phyloP scores from a whole-genome alignment of 352 stramenopile species.

The Albugo laibachii region DNA sequence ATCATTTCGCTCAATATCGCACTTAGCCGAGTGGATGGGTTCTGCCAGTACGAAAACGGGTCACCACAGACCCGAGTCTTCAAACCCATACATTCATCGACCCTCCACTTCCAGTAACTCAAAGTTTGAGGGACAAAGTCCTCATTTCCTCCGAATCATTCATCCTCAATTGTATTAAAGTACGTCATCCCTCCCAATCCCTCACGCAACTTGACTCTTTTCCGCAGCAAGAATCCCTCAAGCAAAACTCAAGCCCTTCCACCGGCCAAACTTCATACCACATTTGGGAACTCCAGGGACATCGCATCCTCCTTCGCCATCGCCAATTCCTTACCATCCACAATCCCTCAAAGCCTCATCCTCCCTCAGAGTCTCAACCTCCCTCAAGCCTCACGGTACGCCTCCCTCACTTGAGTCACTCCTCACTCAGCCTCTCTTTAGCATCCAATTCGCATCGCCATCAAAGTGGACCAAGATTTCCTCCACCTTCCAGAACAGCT shows the following conservation, averaged over 20 bases:
- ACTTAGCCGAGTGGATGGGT: conserved; percentile 21
- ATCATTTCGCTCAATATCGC: background rate
- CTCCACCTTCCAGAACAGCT: conserved; percentile 33
- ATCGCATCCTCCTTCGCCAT: conserved; percentile 35
- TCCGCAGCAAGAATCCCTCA: background rate
- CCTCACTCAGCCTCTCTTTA: background rate
- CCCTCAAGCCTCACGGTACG: background rate
- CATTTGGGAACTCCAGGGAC: conserved; percentile 35
- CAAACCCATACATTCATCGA: conserved; percentile 10
- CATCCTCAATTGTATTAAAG: background rate
- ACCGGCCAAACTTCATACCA: conserved; percentile 18
- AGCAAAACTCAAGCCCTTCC: background rate
- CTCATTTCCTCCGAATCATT: background rate
- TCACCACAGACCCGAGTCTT: conserved; percentile 10
- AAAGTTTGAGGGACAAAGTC: background rate
- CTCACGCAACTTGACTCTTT: background rate
- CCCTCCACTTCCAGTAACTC: background rate
- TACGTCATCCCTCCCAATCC: background rate
- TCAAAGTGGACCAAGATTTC: conserved; percentile 43
- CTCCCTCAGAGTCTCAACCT: background rate
- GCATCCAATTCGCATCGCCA: conserved; percentile 30
- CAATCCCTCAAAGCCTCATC: background rate
- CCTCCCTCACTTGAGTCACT: background rate
- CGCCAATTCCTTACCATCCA: conserved; percentile 16
- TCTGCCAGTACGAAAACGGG: conserved; percentile 33